Evolutionary conservation across 805 yeast genomes (phyloP).

Genomic region (Candida jianshihensis): DNA sequence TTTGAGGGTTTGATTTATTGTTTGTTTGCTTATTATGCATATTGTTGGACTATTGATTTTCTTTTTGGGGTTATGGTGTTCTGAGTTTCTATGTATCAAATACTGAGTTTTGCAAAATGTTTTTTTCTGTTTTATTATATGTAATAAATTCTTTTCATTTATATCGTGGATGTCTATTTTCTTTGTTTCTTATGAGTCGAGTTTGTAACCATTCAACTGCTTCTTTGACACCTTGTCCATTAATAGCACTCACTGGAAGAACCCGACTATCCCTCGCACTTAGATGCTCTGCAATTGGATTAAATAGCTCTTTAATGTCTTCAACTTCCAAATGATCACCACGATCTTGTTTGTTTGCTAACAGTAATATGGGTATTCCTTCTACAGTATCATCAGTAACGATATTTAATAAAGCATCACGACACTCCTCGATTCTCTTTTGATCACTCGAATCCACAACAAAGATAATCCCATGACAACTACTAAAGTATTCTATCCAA

Average conservation of each 20-base stretch:
- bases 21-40: too few species aligned
- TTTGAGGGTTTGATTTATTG: not conserved
- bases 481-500: slow-evolving; percentile 83
- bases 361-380: slow-evolving; percentile 86
- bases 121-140: not conserved
- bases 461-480: slow-evolving; percentile 87
- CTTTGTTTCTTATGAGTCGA: slow-evolving; percentile 46
- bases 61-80: too few species aligned
- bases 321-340: slow-evolving; percentile 65
- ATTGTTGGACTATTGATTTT: too few species aligned
- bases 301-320: slow-evolving; percentile 76
- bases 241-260: slow-evolving; percentile 81
- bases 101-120: not conserved
- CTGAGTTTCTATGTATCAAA: not conserved
- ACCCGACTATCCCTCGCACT: slow-evolving; percentile 90
- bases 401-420: slow-evolving; percentile 46
- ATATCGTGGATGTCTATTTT: slow-evolving; percentile 30
- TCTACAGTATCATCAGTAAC: slow-evolving; percentile 57
- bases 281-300: slow-evolving; percentile 73
- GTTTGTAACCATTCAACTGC: slow-evolving; percentile 85
- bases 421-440: slow-evolving; percentile 76
- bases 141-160: slow-evolving; percentile 8
- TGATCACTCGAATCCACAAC: slow-evolving; percentile 89
- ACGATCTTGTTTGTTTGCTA: slow-evolving; percentile 90
- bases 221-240: slow-evolving; percentile 71